Base-by-base conservation (phyloP, 176 grass and related monocot genomes). In the Hyparrhenia diplandra region DNA sequence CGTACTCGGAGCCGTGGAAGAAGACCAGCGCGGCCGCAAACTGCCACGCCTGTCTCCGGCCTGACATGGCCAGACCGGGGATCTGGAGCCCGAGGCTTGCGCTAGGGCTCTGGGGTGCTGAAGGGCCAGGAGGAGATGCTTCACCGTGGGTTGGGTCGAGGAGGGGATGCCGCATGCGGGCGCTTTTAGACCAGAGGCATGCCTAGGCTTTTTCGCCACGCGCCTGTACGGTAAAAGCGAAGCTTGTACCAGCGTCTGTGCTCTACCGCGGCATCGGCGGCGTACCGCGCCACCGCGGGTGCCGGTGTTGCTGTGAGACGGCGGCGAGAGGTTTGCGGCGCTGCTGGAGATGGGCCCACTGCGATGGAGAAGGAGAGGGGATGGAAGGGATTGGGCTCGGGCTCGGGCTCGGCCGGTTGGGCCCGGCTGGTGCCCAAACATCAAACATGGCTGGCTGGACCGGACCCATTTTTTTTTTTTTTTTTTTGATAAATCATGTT, bases 1-100 rank as follows among this genome's bases (percentile, higher is more conserved):
- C 39, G 73, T 88, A 95, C 71, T 99, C 96, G 42, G 89, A 99
- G 76, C 73, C 80, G 80, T 99, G 96, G 89, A 99, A 95, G 86
- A 95, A 85, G 54, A 80, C 28, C 30, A 98, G 32, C 28, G 86
- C 82, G 21, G 75, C 75, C 16, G 90, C 64, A 59, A 95, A 99
- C 87, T 80, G 87, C 74, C 82, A 90, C 66, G 92, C 52, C 73
- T 93, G 89, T 14, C 88, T 5, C 88, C 79, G 12, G 30, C 34
- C 69, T 34, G 75, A 77, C 89, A 87, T 80, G 71, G 76, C 12
- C 17, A 74, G 17, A 35, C 80, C 1, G 17, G 71, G 42, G 75
- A 84, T 86, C 80, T 90, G 74, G 34, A 71, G 40, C 4, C 0
- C 5, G 37, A 68, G 39, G 35, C 27, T 36, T 23, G 64, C 21